Percentiles rank a stretch among this genome's conserved stretches.
These are phyloP conservation scores for Hypholoma sublateritium DNA, from an alignment of 768 basidiomycete species.

Conservation along the genomic window DNA sequence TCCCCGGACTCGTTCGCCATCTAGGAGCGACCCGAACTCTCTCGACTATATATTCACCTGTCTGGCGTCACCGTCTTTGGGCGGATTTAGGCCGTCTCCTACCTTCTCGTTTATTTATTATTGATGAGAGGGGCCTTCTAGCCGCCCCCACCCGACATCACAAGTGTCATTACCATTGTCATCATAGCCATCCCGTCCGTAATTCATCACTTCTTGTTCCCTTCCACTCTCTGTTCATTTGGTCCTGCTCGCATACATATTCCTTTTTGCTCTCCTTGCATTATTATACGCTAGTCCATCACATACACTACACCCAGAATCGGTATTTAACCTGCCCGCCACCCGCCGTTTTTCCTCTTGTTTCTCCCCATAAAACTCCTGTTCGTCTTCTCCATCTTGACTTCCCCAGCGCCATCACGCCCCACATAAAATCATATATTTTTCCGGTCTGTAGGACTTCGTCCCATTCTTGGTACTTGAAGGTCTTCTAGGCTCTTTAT, in stretches of 20 bases:
- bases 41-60: not conserved
- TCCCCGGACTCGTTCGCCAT: not conserved
- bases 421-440: not conserved
- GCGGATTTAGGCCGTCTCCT: not conserved
- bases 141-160: not conserved
- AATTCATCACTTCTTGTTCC: not conserved
- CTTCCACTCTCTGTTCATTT: not conserved
- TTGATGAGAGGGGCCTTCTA: not conserved
- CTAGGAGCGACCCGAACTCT: not conserved
- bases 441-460: not conserved
- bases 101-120: not conserved
- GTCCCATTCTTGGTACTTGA: not conserved
- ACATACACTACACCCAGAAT: conserved; percentile 4
- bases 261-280: conserved; percentile 8
- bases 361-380: not conserved
- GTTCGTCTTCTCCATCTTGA: not conserved
- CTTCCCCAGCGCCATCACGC: not conserved
- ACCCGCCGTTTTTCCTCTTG: not conserved
- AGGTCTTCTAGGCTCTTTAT: not conserved
- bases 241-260: conserved; percentile 3
- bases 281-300: conserved; percentile 7
- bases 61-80: not conserved
- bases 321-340: not conserved
- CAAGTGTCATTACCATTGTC: conserved; percentile 1
- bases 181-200: conserved; percentile 1